A percentile compares a stretch with the other conserved stretches of the same genome.
Evolutionary conservation across 1,284 basidiomycete species (phyloP).

Genomic region (Peniophora sp.): DNA sequence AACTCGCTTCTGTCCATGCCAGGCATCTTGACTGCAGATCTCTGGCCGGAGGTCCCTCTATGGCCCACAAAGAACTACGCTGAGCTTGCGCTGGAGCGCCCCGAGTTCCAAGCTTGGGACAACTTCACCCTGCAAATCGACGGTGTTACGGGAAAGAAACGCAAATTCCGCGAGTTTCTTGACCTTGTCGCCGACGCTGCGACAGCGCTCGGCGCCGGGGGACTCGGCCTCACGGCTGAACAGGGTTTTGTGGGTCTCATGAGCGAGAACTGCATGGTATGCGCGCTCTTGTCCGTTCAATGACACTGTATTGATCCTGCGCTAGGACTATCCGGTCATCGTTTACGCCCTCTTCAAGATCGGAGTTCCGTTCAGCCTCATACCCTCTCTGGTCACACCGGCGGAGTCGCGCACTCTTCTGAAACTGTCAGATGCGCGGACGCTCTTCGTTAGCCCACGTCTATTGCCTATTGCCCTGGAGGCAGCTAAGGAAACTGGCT

Average conservation of each 20-base stretch:
- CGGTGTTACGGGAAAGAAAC: not conserved
- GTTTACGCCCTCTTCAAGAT: not conserved
- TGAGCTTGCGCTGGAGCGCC: not conserved
- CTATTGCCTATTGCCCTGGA: constrained; percentile 3
- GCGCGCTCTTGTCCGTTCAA: not conserved
- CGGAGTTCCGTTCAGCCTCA: not conserved
- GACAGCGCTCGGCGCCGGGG: not conserved
- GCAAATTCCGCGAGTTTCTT: not conserved
- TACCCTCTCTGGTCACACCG: not conserved
- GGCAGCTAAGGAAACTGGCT: constrained; percentile 4
- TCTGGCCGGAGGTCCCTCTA: too few relatives aligned
- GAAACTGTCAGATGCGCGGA: constrained; percentile 4
- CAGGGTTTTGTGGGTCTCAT: not conserved
- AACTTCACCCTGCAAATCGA: constrained; percentile 1
- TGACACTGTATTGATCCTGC: not conserved
- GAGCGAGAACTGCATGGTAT: constrained; percentile 1
- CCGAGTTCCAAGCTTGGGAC: not conserved
- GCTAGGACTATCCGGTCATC: constrained; percentile 1
- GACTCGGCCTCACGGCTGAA: not conserved
- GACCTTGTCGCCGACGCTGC: not conserved
- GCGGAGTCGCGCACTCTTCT: not conserved
- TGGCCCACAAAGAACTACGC: not conserved
- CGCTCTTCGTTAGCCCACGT: constrained; percentile 8
- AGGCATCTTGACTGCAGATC: too few relatives aligned
- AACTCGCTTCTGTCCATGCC: too few relatives aligned